Evolutionary conservation across 495 filamentous ascomycete genomes (phyloP).

Genomic region (Delitschia confertaspora): DNA sequence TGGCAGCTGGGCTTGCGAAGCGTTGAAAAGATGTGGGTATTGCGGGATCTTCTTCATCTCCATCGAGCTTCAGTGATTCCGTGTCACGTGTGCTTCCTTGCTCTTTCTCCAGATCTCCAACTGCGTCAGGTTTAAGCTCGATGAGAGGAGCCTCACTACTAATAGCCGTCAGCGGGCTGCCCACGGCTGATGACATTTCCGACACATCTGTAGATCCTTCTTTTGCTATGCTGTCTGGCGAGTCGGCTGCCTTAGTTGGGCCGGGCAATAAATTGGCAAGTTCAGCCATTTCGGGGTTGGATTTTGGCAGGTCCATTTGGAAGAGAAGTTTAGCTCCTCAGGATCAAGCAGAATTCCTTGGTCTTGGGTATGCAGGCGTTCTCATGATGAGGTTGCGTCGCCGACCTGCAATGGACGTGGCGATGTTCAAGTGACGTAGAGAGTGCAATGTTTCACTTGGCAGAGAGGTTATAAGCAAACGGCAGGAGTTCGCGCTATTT

Average conservation of each 20-base stretch:
- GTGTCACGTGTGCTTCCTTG: conserved; percentile 21
- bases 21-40: conserved; percentile 56
- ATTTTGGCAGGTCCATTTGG: conserved; percentile 9
- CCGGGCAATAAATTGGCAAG: conserved; percentile 4
- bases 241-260: neutral
- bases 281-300: conserved; percentile 4
- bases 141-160: conserved; percentile 12
- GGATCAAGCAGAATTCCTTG: too few species aligned
- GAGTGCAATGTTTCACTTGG: too few species aligned
- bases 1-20: conserved; percentile 46
- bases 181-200: conserved; percentile 5
- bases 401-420: too few species aligned
- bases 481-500: too few species aligned
- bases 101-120: conserved; percentile 19
- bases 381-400: too few species aligned
- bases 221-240: conserved; percentile 9
- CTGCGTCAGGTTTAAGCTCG: conserved; percentile 17
- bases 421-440: too few species aligned
- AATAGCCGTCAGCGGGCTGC: conserved; percentile 1
- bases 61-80: conserved; percentile 35
- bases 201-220: neutral
- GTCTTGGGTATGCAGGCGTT: too few species aligned
- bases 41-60: conserved; percentile 55
- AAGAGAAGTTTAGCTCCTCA: too few species aligned
- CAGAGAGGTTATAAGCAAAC: too few species aligned